Base-by-base conservation (phyloP, 2,329 filamentous ascomycete genomes). In the Fusarium napiforme region DNA sequence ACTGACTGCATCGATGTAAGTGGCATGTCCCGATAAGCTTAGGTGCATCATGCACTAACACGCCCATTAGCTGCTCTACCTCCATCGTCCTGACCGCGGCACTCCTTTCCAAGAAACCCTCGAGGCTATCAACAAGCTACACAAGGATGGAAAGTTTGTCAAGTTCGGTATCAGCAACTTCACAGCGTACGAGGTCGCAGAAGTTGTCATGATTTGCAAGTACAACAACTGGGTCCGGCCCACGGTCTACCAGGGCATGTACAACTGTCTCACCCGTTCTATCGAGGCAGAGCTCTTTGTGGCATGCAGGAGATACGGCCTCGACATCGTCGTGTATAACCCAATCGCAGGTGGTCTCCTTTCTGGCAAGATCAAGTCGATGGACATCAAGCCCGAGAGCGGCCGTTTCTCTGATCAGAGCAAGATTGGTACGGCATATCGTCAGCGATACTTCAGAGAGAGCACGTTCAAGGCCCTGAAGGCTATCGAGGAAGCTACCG, bases 201-300 rank as follows among this genome's bases (percentile, higher is more conserved):
- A 97, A 83, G 89, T 97, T 15, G 92, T 92, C 64, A 89, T 94
- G 81, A 92, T 91, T 43, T 96, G 93, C 86, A 92, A 92, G 76
- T 90, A 93, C 83, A 91, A 93, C 78, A 89, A 89, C 69, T 97
- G 93, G 93, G 93, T 97, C 21, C 89, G 92, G 43, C 94, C 94
- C 2, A 94, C 92, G 2, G 90, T 97, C 63, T 97, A 94, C 82
- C 94, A 96, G 82, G 95, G 88, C 77, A 96, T 97, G 93, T 96
- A 96, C 83, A 96, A 96, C 81, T 90, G 89, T 64, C 93, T 95
- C 74, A 93, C 91, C 28, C 90, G 94, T 59, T 89, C 88, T 61
- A 91, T 96, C 71, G 94, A 96, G 80, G 81, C 88, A 2, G 93
- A 96, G 81, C 85, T 96, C 46, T 87, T 96, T 60, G 90, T 90